These are phyloP conservation scores for Mycosphaerelloides madeirae DNA, from an alignment of 2,329 filamentous ascomycete species.

Conservation along the genomic window DNA sequence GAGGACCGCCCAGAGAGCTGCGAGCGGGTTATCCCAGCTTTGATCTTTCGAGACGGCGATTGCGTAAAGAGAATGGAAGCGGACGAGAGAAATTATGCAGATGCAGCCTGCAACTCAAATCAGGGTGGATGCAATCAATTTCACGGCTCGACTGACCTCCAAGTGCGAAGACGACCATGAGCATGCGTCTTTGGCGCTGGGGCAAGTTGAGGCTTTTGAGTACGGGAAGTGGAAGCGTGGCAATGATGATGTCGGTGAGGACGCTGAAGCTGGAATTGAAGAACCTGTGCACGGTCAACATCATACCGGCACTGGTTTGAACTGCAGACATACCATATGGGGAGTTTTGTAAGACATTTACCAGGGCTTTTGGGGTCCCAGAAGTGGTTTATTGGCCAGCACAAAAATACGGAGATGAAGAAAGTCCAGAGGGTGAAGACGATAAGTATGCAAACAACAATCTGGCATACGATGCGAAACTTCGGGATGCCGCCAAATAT, in stretches of 20 bases:
- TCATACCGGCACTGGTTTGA: not conserved
- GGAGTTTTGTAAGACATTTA: conserved; percentile 1
- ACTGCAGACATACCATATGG: not conserved
- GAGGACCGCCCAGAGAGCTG: too few species aligned
- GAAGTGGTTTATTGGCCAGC: conserved; percentile 6
- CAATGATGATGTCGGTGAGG: conserved; percentile 29
- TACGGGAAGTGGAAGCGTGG: conserved; percentile 30
- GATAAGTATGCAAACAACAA: not conserved
- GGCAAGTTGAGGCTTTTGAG: not conserved
- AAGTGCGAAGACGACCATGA: not conserved
- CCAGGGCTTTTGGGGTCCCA: conserved; percentile 4
- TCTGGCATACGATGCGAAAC: conserved; percentile 9
- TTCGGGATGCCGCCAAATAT: conserved; percentile 17
- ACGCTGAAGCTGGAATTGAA: conserved; percentile 31
- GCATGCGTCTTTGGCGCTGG: not conserved
- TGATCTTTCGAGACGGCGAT: conserved; percentile 23
- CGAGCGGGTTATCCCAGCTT: conserved; percentile 25
- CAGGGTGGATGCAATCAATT: too few species aligned
- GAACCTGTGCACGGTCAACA: conserved; percentile 18
- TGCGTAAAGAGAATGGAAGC: conserved; percentile 24
- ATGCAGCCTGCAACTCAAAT: too few species aligned
- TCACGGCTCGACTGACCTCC: too few species aligned
- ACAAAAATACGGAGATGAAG: conserved; percentile 9
- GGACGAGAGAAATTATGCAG: conserved; percentile 28
- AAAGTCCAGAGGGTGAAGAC: conserved; percentile 8